Percentiles rank a stretch among this genome's conserved stretches.
phyloP scores from a whole-genome alignment of 2,329 filamentous ascomycete genomes.

The Colletotrichum australisinense region DNA sequence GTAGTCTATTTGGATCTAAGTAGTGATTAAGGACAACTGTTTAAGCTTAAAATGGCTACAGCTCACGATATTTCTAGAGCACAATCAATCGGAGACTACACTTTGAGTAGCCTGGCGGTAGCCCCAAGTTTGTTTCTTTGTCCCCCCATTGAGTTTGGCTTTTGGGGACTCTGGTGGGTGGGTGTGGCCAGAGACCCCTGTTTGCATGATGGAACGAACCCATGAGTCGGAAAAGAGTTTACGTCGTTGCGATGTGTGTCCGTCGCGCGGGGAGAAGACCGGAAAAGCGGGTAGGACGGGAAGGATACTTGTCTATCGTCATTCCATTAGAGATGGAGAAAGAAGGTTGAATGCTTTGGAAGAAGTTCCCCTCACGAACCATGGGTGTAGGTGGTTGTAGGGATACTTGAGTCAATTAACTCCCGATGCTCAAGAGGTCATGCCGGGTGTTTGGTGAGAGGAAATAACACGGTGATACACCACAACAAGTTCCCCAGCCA shows the following conservation, averaged over 20 bases:
- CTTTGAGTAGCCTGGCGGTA: too few relatives aligned
- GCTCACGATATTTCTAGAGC: neutral
- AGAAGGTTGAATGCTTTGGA: neutral
- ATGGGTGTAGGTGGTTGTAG: too few relatives aligned
- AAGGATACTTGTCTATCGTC: neutral
- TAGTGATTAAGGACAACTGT: too few relatives aligned
- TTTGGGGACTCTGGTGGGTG: neutral
- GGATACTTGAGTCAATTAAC: too few relatives aligned
- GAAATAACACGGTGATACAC: too few relatives aligned
- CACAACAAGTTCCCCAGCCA: too few relatives aligned
- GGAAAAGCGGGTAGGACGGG: neutral
- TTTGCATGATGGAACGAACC: neutral
- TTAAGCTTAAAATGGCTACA: conserved; percentile 3
- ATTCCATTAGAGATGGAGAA: neutral
- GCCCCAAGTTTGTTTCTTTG: too few relatives aligned
- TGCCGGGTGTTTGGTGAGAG: too few relatives aligned
- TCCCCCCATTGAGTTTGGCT: too few relatives aligned
- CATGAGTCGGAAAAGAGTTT: neutral
- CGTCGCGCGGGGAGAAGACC: neutral
- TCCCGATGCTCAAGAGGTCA: too few relatives aligned
- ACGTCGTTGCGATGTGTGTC: too few relatives aligned
- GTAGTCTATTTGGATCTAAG: neutral
- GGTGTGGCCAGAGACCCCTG: neutral
- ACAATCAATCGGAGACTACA: too few relatives aligned
- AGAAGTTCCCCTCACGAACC: neutral